Evolutionary conservation across 805 yeast genomes (phyloP), one percentile per base, ranked within the genome.

Genomic region (Candida railenensis): DNA sequence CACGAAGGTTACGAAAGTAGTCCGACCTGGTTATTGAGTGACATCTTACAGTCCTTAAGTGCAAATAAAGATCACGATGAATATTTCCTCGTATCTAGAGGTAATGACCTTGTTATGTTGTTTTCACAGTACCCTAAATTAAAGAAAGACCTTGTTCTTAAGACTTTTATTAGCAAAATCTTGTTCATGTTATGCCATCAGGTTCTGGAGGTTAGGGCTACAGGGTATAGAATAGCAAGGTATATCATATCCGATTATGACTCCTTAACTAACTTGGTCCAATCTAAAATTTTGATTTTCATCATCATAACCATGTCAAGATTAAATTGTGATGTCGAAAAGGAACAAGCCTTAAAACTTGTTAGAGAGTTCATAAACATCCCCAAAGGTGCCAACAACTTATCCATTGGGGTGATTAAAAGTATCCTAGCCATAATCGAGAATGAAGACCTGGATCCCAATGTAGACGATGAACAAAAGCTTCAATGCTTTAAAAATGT

Each of bases 191-290:
- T 91, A 18, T 67, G 80, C 22, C 82, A 80, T 54, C 71, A 71
- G 4, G 74, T 78, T 40, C 73, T 82, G 22, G 83, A 81, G 47
- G 85, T 88, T 1, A 74, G 84, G 5, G 86, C 91, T 0, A 77
- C 89, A 2, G 96, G 91, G 0, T 89, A 82, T 61, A 71, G 96
- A 42, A 74, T 89, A 1, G 75, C 89, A 19, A 69, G 97, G 15
- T 77, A 85, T 52, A 69, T 87, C 15, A 69, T 86, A 16, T 75
- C 77, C 30, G 79, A 79, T 49, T 58, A 71, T 12, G 77, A 76
- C 4, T 79, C 90, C 2, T 58, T 89, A 4, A 62, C 67, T n/a
- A 63, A 74, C 2, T 66, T 90, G 51, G 67, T 80, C 7, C 71
- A 74, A 12, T 65, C 81, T 30, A 78, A 82, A 47, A 58, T 88